Base-by-base conservation (phyloP, 2,329 filamentous ascomycete genomes). In the Nigrograna mackinnonii region DNA sequence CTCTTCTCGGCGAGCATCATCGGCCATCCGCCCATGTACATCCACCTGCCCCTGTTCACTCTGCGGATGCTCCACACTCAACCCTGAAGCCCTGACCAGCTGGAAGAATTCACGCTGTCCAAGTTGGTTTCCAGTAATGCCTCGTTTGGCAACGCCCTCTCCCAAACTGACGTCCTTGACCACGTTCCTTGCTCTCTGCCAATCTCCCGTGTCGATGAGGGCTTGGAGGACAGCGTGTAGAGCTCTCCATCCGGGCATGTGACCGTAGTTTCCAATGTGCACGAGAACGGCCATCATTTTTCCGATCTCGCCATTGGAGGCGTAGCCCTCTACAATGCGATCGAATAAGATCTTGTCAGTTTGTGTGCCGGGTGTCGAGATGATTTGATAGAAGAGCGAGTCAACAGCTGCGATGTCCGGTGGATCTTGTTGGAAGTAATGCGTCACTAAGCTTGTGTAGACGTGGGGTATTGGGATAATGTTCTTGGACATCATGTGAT, bases 391-490 rank as follows among this genome's bases (percentile, higher is more conserved):
- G 52, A 89, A 80, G 3, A 91, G 71, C 0, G 65, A 62, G 26
- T 82, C 77, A n/a, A 89, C 77, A 12, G 80, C 79, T 2, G 69
- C 65, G 21, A 87, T 69, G 52, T 87, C 76, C 0, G 84, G 82
- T 2, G 82, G 80, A 1, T 69, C 47, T 37, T 75, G 76, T 6
- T 73, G 57, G 60, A 91, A 86, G 60, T 85, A 85, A 60, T 86
- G 76, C 34, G 85, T 79, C 34, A 87, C 72, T 16, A 94, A 78
- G 57, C 85, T 87, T 18, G 87, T 91, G 71, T 87, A 87, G 57
- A 90, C 87, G 54, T 89, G 79, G 1, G 81, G 67, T 4, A 79
- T 80, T 2, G 82, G 75, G 35, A 75, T 62, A 32, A 85, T 57
- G 16, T 78, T 77, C 18, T 74, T 69, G 5, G 58, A 53, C 37